Evolutionary conservation across 23 red algal species (phyloP), one percentile per base, ranked within the genome.

Genomic region (Agarophyton chilense): DNA sequence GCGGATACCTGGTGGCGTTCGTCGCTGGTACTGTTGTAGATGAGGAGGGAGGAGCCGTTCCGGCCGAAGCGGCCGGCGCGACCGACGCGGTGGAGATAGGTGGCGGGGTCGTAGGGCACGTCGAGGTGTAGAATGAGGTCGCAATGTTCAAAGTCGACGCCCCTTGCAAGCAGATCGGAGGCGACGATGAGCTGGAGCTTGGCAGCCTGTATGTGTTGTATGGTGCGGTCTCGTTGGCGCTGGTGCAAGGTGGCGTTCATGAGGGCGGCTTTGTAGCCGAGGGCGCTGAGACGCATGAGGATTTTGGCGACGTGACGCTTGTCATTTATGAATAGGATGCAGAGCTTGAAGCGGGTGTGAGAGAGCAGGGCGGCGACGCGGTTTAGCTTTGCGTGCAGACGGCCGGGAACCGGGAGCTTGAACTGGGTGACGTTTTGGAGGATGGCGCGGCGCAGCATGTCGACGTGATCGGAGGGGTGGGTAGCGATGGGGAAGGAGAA

Each of bases 21-120:
- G 11, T 58, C 54, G 29, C 25, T 58, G 34, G 11, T 60, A 36
- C 18, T 29, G 26, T 84, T 47, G 65, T 76, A 85, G 12, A 87
- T n/a, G 21, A 90, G 16, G 13, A 94, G 33, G 2, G 92, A 94
- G 25, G 53, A 43, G 21, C 96, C 96, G n/a, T 18, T 9, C 43
- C 62, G 55, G 36, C 96, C 96, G 71, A 77, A 98, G 2, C 96
- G 47, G 44, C 96, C 96, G 0, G 96, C 91, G 7, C 96, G 88
- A 17, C 96, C 96, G 31, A 98, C 96, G 12, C 96, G 92, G 77
- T 98, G 96, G 62, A 98, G 58, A 55, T 98, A 98, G 19, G 96
- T 95, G 63, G 94, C 96, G 8, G 74, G 72, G 18, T 98, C 57
- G 28, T 90, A 72, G 5, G 96, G 96, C 34, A 95, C 82, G 56